Evolutionary conservation across 2,329 filamentous ascomycete species (phyloP).

Genomic region (Ophiosphaerella herpotricha): DNA sequence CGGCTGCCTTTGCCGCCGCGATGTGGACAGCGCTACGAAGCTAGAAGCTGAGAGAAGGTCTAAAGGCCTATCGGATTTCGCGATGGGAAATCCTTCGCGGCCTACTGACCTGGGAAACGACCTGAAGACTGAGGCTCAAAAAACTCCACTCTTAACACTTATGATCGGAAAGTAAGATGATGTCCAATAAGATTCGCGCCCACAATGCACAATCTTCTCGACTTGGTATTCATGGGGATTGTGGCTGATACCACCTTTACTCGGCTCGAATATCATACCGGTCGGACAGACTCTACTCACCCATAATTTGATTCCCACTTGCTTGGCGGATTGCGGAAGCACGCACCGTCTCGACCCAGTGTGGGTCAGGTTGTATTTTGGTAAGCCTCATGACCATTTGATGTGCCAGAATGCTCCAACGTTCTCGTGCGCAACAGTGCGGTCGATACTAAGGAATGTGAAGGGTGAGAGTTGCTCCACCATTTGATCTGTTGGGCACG

Average conservation of each 20-base stretch:
- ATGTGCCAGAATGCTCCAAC: conserved; percentile 29
- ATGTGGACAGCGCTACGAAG: not conserved
- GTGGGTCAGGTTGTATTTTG: conserved; percentile 27
- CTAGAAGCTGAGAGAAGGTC: not conserved
- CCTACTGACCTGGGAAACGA: not conserved
- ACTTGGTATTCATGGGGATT: conserved; percentile 50
- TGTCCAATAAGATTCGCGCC: conserved; percentile 53
- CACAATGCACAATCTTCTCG: conserved; percentile 51
- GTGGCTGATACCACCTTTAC: conserved; percentile 50
- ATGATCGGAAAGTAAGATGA: conserved; percentile 30
- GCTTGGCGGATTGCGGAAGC: conserved; percentile 22
- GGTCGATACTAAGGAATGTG: conserved; percentile 28
- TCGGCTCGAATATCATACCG: conserved; percentile 53
- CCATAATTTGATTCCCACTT: conserved; percentile 25
- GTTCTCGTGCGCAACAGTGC: conserved; percentile 22
- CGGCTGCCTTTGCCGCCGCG: not conserved
- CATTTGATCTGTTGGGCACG: conserved; percentile 32
- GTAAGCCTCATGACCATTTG: conserved; percentile 31
- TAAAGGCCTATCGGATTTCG: not conserved
- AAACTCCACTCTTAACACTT: conserved; percentile 15
- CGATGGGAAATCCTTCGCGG: not conserved
- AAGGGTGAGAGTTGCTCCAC: conserved; percentile 27
- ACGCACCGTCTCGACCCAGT: conserved; percentile 28
- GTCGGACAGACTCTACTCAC: conserved; percentile 33
- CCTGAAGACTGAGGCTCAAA: conserved; percentile 8